Conservation (phyloP, 169 alveolate species). For the Cryptosporidium sp. region DNA sequence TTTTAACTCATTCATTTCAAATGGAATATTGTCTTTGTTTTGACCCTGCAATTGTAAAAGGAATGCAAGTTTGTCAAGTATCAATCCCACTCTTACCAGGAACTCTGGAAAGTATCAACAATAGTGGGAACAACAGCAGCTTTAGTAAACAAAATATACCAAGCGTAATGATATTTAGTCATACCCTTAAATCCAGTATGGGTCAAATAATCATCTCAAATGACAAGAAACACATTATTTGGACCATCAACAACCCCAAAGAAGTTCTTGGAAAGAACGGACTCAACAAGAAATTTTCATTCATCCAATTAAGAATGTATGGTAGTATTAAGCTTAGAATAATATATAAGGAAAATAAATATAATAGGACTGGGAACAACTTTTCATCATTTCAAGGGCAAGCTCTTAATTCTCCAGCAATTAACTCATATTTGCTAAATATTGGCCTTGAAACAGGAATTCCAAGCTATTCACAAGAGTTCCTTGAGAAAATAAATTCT, state of each 20-base stretch:
- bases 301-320: slow-evolving; percentile 41
- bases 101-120: slow-evolving; percentile 1
- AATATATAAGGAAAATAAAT: slow-evolving; percentile 28
- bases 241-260: slow-evolving; percentile 45
- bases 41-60: slow-evolving; percentile 40
- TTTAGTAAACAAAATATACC: slow-evolving; percentile 10
- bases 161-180: slow-evolving; percentile 38
- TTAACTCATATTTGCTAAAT: slow-evolving; percentile 28
- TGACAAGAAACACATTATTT: slow-evolving; percentile 44
- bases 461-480: slow-evolving; percentile 11
- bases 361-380: not conserved
- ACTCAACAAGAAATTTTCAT: slow-evolving; percentile 1
- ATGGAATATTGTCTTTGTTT: slow-evolving; percentile 66
- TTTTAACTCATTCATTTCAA: slow-evolving; percentile 36
- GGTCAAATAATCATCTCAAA: slow-evolving; percentile 20
- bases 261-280: slow-evolving; percentile 4
- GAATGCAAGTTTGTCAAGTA: slow-evolving; percentile 56
- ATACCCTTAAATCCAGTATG: slow-evolving; percentile 35
- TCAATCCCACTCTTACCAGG: slow-evolving; percentile 53
- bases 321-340: slow-evolving; percentile 44
- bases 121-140: not conserved
- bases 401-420: not conserved
- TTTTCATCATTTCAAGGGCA: not conserved
- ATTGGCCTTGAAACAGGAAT: slow-evolving; percentile 16
- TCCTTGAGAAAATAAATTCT: not conserved